Evolutionary conservation across 495 filamentous ascomycete genomes (phyloP).

Genomic region (Jackrogersella minutella): DNA sequence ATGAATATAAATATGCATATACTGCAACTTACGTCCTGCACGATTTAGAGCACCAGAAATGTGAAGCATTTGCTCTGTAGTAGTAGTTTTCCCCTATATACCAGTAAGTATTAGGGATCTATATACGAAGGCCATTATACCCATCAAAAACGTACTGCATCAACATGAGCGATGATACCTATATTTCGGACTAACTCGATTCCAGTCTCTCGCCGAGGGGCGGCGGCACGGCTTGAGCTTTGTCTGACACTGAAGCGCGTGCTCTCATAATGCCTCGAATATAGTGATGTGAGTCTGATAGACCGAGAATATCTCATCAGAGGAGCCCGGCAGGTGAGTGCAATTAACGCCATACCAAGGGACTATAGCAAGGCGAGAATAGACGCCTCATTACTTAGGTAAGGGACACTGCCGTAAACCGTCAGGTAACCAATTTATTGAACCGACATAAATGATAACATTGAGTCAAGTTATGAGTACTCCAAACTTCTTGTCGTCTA

Average conservation of each 20-base stretch:
- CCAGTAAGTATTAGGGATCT: constrained; percentile 12
- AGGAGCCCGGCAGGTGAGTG: constrained; percentile 37
- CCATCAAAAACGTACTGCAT: constrained; percentile 70
- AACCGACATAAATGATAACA: not conserved
- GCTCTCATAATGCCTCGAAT: constrained; percentile 13
- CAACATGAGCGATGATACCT: constrained; percentile 98
- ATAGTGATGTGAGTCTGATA: constrained; percentile 19
- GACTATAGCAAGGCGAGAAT: constrained; percentile 9
- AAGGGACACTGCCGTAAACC: not conserved
- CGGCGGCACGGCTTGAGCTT: constrained; percentile 8
- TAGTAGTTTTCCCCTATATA: constrained; percentile 91
- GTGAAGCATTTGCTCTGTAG: constrained; percentile 99
- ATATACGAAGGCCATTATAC: not conserved
- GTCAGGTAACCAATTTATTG: not conserved
- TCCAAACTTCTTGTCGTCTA: not conserved
- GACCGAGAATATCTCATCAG: constrained; percentile 35
- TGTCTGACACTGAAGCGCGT: constrained; percentile 13
- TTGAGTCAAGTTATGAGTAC: not conserved
- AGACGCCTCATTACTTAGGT: constrained; percentile 10
- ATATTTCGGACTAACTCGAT: constrained; percentile 81
- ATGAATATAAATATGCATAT: not conserved
- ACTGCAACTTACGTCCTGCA: constrained; percentile 71
- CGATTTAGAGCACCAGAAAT: constrained; percentile 89
- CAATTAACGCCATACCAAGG: constrained; percentile 41
- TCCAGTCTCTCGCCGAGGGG: constrained; percentile 44